Base-by-base conservation (phyloP, 1,284 basidiomycete species). In the Sporisorium sorghi region DNA sequence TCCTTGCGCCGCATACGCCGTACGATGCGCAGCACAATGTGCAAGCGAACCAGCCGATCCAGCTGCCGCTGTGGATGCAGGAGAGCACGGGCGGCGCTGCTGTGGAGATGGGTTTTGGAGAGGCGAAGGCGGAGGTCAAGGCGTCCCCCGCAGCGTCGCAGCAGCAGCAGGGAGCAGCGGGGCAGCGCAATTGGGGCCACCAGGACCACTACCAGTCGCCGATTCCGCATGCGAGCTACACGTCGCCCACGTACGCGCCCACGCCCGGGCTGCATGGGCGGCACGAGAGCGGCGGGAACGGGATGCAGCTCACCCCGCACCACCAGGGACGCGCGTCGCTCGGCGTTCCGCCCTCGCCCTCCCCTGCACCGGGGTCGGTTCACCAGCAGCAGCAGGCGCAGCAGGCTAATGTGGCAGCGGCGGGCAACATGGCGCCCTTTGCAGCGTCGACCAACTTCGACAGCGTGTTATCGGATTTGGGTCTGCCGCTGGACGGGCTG, bases 31-130 rank as follows among this genome's bases (percentile, higher is more conserved):
- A 19, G 28, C 30, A 21, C n/a, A 37, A 37, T 37, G 15, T 3
- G 5, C 35, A 37, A 0, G 9, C 21, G 3, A 37, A 63, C n/a
- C 72, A 64, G 14, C 60, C 71, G 5, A 63, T 73, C 17, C 73
- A 75, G 49, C 37, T 75, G n/a, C 73, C 73, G 14, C 35, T 75
- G 28, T 75, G 73, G 73, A 75, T 75, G 73, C 73, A 75, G 53
- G 73, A 75, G 33, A 56, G 50, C 11, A 75, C 73, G 0, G 73
- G 67, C 3, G 48, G 58, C 5, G n/a, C 35, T 2, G 39, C 61
- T 43, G 24, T 60, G 2, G 60, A n/a, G 6, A 30, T 5, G 1
- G 58, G 32, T 0, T 65, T 71, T n/a, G 57, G 58, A 26, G 58
- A 59, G 4, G 40, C 37, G 14, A 44, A 28, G 14, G n/a, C 21